Base-by-base conservation (phyloP, 2,329 filamentous ascomycete genomes). In the Diaporthe amygdali region DNA sequence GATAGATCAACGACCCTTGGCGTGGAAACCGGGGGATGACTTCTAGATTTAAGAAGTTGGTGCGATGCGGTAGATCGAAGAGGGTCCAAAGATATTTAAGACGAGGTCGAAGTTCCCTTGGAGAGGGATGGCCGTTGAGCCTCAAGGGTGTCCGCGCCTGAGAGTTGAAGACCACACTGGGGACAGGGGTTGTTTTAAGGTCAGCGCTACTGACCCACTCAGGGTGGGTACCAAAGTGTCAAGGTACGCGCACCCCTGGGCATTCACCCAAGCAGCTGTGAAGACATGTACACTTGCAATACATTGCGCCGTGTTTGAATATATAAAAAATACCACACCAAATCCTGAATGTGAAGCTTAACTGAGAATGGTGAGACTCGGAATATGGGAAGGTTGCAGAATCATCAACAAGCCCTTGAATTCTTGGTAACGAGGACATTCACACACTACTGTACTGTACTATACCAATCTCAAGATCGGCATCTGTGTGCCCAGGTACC, bases 171-270 rank as follows among this genome's bases (percentile, higher is more conserved):
- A 49, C 44, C 59, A 64, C 27, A n/a, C 44, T 64, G 59, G 27
- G 59, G n/a, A 44, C 59, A 64, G 59, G 66, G 66, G 54, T 49
- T 41, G 46, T 59, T 55, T 68, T 68, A 68, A 68, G 49, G 66
- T 68, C 55, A 32, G 52, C 66, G 52, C 44, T 46, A 41, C 32
- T 17, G n/a, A 64, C 59, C 59, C 59, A 49, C 59, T 49, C 30
- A 5, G 20, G 10, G 59, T 34, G 51, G 51, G 51, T 12, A 34
- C 51, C 46, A 12, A 22, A 41, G 34, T 20, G 3, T 22, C 6
- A 14, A 25, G 25, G 59, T 64, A 64, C 59, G 17, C 37, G 44
- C 14, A n/a, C n/a, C n/a, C n/a, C n/a, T n/a, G 17, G 5, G 27
- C 8, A 25, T 49, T 25, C 22, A 47, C 41, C 47, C 39, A 15